Evolutionary conservation across 768 basidiomycete species (phyloP).

Genomic region (Cyclocybe cylindracea): DNA sequence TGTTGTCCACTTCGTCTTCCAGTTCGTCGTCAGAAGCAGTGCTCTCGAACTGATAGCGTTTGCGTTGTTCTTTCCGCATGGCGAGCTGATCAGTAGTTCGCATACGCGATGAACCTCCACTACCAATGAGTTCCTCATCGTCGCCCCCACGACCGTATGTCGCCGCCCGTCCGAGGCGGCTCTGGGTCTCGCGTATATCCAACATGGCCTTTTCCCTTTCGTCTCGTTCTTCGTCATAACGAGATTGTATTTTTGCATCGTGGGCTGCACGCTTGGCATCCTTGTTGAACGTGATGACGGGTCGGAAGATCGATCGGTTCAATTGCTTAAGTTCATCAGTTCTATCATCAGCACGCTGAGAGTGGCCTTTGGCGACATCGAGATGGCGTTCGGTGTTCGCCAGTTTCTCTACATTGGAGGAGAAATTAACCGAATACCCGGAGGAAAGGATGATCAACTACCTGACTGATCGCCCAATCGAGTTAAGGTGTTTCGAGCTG

Average conservation of each 20-base stretch:
- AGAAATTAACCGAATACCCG: conserved; percentile 6
- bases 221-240: conserved; percentile 83
- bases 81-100: conserved; percentile 53
- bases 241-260: conserved; percentile 79
- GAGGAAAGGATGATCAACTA: conserved; percentile 34
- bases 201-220: conserved; percentile 85
- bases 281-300: conserved; percentile 92
- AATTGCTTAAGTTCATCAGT: conserved; percentile 93
- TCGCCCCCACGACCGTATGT: conserved; percentile 56
- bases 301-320: conserved; percentile 93
- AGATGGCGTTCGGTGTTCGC: conserved; percentile 95
- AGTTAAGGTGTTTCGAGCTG: conserved; percentile 79
- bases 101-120: conserved; percentile 34
- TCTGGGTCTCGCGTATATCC: conserved; percentile 86
- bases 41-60: conserved; percentile 90
- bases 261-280: conserved; percentile 85
- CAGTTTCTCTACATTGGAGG: conserved; percentile 61
- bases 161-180: conserved; percentile 75
- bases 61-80: conserved; percentile 66
- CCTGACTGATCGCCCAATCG: conserved; percentile 94
- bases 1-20: conserved; percentile 92
- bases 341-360: conserved; percentile 86
- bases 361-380: conserved; percentile 88
- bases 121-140: conserved; percentile 45
- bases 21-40: conserved; percentile 90